Conservation (phyloP, 148 eudicot genomes). For the Vaccinium myrtillus region DNA sequence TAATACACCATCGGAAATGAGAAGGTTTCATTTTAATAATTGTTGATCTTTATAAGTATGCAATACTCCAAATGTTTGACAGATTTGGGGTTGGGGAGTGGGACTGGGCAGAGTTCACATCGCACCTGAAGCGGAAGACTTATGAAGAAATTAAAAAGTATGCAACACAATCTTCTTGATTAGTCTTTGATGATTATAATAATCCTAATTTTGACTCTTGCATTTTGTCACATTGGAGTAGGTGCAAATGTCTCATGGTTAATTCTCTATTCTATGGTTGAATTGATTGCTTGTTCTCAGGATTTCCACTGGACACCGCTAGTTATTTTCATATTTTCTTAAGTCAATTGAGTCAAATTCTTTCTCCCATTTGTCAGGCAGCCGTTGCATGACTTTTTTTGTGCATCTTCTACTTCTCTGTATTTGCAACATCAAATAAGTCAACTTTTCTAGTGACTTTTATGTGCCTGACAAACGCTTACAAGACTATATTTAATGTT, state of each 20-base stretch:
- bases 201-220: not conserved
- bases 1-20: not conserved
- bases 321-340: not conserved
- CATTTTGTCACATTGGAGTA: not conserved
- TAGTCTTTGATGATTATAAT: not conserved
- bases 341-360: not conserved
- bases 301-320: not conserved
- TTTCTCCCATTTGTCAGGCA: not conserved
- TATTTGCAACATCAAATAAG: not conserved
- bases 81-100: conserved; percentile 88
- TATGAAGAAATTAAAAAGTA: conserved; percentile 78
- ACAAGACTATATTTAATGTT: not conserved
- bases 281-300: not conserved
- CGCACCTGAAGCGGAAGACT: conserved; percentile 86
- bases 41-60: not conserved
- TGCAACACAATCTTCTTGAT: conserved; percentile 23
- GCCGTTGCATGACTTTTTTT: not conserved
- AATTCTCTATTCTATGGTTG: not conserved
- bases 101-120: conserved; percentile 85
- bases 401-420: not conserved
- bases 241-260: not conserved
- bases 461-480: not conserved
- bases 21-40: not conserved
- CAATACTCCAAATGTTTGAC: conserved; percentile 11
- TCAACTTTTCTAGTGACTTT: not conserved